Evolutionary conservation across 129 eudicot species (phyloP).

Genomic region (Chrysanthemum makinoi): DNA sequence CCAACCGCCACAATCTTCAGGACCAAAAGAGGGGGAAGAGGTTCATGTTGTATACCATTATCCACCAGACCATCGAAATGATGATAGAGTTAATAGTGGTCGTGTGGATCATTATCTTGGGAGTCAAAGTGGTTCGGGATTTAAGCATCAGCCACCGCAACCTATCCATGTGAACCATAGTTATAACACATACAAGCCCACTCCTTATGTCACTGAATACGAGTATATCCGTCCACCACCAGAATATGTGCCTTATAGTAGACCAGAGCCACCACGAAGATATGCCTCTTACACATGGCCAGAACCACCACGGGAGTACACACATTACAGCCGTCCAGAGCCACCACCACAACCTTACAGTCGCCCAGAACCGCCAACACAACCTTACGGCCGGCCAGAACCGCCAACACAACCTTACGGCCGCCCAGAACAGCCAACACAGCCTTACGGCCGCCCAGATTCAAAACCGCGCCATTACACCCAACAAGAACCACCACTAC

Average conservation of each 20-base stretch:
- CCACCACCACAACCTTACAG: background rate
- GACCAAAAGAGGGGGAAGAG: slow-evolving; percentile 51
- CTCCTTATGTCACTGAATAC: slow-evolving; percentile 64
- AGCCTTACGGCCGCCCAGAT: slow-evolving; percentile 29
- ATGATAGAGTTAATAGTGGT: slow-evolving; percentile 35
- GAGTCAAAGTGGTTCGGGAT: slow-evolving; percentile 29
- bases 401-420: background rate
- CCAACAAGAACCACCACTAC: slow-evolving; percentile 11
- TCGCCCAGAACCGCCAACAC: background rate
- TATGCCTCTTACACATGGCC: slow-evolving; percentile 15
- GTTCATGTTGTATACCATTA: slow-evolving; percentile 61
- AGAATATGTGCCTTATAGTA: slow-evolving; percentile 25
- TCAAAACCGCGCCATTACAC: slow-evolving; percentile 28
- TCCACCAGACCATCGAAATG: slow-evolving; percentile 46
- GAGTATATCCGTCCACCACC: slow-evolving; percentile 53
- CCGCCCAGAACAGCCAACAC: slow-evolving; percentile 17
- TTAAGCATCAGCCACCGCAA: slow-evolving; percentile 38
- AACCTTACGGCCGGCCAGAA: background rate
- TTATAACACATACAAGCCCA: slow-evolving; percentile 60
- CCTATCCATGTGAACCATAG: slow-evolving; percentile 49
- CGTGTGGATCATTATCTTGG: slow-evolving; percentile 22
- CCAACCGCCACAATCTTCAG: slow-evolving; percentile 33
- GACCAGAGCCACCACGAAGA: slow-evolving; percentile 21
- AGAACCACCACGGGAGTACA: slow-evolving; percentile 14
- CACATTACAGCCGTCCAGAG: background rate